Base-by-base conservation (phyloP, 2,329 filamentous ascomycete genomes). In the Monilinia laxa region DNA sequence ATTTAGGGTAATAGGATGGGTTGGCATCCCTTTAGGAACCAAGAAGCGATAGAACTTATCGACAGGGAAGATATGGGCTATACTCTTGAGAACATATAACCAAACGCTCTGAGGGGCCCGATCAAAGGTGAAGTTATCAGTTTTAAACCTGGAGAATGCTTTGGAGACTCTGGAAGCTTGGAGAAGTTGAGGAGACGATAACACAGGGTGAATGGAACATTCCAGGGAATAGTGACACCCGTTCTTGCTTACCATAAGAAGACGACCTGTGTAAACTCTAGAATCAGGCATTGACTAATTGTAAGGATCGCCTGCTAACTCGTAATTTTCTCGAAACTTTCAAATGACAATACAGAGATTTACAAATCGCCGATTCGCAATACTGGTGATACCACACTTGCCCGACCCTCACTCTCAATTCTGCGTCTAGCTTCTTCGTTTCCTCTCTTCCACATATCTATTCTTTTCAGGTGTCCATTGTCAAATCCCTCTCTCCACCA, bases 371-470 rank as follows among this genome's bases (percentile, higher is more conserved):
- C 38, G 20, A 38, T n/a, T 25, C 28, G 4, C 38, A 14, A 62
- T 62, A 20, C 45, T 62, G 58, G 45, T 25, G 45, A 51, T 38
- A 40, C 45, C 10, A 51, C 31, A 62, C 20, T 51, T 47, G 40
- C 9, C 14, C 16, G 12, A 16, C 56, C 38, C 23, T 65, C 62
- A 23, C 64, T 60, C 57, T 67, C 64, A 23, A 71, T 71, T 55
- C 66, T 73, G 54, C 60, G 56, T 58, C 70, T 71, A 10, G 78
- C 79, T 70, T 76, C 71, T 57, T 76, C 77, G 71, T 87, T 88
- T 28, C 81, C 73, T 60, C 80, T 78, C 72, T 76, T 77, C 86
- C 86, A 88, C 84, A 87, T 85, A 10, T 77, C 77, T 75, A 84
- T 87, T 59, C 86, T 79, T 68, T 78, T 76, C 72, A 86, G 80